Evolutionary conservation across 108 stramenopile species (phyloP), one percentile per base, ranked within the genome.

Genomic region (Discostella stelligeroides): DNA sequence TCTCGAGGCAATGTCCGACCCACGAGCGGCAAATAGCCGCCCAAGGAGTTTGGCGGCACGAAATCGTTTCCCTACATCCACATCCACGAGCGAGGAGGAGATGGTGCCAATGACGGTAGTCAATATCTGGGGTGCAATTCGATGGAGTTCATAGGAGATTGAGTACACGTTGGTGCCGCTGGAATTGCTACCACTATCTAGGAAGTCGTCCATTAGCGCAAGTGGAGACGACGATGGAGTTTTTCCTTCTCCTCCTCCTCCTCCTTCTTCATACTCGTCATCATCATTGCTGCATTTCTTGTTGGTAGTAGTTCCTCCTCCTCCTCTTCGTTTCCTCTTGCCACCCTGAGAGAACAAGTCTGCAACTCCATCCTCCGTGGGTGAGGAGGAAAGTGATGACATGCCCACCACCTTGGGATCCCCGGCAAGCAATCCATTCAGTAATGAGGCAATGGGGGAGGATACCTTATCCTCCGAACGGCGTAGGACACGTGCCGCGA

Each of bases 41-140:
- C 92, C 92, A 15, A 93, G 58, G 18, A 90, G 66, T 63, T 87
- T 84, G 12, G 82, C 74, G 1, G 87, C 88, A 68, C 74, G 50
- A 14, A 69, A 55, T 12, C 92, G 73, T 54, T 70, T 78, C 6
- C 70, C 73, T 5, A 76, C 43, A 63, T 86, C 77, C 27, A 72
- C 59, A 51, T 70, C 54, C n/a, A 58, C 51, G 45, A 92, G 56
- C 27, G 62, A 63, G 20, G 75, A 59, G 0, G 90, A 76, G 29
- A 94, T 69, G 17, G 82, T 92, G 28, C 93, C 93, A 70, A 92
- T 81, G 10, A 94, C 89, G 18, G 93, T 92, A 14, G 92, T 94
- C 28, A 94, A 68, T 53, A 90, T 86, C 30, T 73, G 58, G 2
- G 93, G 90, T 0, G 88, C 86, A 37, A 92, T 81, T 4, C 77